Conservation (phyloP, 2,329 filamentous ascomycete genomes). For the Bipolaris zeicola region DNA sequence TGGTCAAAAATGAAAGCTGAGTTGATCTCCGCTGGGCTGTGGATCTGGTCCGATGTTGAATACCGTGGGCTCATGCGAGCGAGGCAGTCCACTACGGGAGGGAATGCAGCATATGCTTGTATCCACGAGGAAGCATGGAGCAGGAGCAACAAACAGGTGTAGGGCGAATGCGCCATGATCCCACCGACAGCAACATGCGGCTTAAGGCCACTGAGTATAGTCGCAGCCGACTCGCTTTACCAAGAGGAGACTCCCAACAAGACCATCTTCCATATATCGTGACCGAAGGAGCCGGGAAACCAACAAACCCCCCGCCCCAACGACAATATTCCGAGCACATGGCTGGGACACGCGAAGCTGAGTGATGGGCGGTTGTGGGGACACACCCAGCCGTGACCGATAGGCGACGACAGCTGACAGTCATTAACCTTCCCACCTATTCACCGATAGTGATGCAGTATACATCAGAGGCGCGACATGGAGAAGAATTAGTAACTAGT, state of each 20-base stretch:
- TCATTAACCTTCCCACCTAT: neutral
- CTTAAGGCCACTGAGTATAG: constrained; percentile 6
- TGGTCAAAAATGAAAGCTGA: neutral
- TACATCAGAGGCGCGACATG: constrained; percentile 2
- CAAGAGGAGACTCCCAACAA: constrained; percentile 4
- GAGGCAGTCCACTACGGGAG: constrained; percentile 1
- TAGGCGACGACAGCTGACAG: neutral
- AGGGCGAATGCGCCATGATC: constrained; percentile 5
- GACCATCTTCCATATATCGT: constrained; percentile 3
- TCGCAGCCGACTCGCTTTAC: constrained; percentile 2
- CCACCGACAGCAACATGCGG: constrained; percentile 4
- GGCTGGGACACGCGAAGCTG: neutral
- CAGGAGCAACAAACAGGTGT: neutral
- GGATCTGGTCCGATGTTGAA: neutral
- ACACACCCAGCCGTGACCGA: constrained; percentile 1
- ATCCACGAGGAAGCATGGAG: neutral
- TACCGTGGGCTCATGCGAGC: constrained; percentile 1
- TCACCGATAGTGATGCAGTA: constrained; percentile 1
- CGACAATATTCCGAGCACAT: neutral
- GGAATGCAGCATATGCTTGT: constrained; percentile 1
- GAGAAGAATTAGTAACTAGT: constrained; percentile 1
- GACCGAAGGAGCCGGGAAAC: constrained; percentile 2
- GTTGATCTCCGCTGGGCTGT: constrained; percentile 1
- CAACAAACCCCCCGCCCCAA: neutral
- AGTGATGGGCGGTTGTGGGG: neutral